Percentiles rank a stretch among this genome's conserved stretches.
Evolutionary conservation across 1,139 yeast genomes (phyloP).

Genomic region (Suhomyces kunorum): DNA sequence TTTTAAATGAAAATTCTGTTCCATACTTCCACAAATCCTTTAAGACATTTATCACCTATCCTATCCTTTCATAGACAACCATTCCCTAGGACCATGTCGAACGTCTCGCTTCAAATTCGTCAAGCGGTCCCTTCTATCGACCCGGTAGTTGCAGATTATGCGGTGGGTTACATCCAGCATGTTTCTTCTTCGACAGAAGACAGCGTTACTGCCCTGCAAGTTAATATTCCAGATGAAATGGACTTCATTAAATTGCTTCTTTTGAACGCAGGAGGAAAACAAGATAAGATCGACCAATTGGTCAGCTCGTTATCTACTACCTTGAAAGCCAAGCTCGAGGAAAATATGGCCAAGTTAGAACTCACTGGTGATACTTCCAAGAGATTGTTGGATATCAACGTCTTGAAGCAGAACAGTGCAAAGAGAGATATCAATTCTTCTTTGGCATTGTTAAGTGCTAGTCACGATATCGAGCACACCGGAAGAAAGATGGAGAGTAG

Average conservation of each 20-base stretch:
- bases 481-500: constrained; percentile 91
- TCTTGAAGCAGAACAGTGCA: constrained; percentile 56
- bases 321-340: constrained; percentile 57
- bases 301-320: constrained; percentile 46
- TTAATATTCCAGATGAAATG: constrained; percentile 68
- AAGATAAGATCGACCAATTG: constrained; percentile 55
- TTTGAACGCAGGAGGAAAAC: constrained; percentile 75
- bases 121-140: constrained; percentile 87
- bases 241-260: constrained; percentile 63
- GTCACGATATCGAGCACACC: constrained; percentile 83
- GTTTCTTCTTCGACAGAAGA: constrained; percentile 74
- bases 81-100: constrained; percentile 39
- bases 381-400: constrained; percentile 70
- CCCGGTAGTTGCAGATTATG: constrained; percentile 87
- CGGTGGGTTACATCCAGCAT: constrained; percentile 85
- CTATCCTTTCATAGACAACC: not conserved
- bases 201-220: constrained; percentile 73
- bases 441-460: constrained; percentile 70
- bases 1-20: not conserved
- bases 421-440: constrained; percentile 75
- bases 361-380: constrained; percentile 78
- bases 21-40: no score
- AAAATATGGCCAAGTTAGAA: constrained; percentile 70
- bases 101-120: constrained; percentile 69
- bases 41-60: no score